Evolutionary conservation across 2,329 filamentous ascomycete species (phyloP), one percentile per base, ranked within the genome.

Genomic region (Corynespora cassiicola): DNA sequence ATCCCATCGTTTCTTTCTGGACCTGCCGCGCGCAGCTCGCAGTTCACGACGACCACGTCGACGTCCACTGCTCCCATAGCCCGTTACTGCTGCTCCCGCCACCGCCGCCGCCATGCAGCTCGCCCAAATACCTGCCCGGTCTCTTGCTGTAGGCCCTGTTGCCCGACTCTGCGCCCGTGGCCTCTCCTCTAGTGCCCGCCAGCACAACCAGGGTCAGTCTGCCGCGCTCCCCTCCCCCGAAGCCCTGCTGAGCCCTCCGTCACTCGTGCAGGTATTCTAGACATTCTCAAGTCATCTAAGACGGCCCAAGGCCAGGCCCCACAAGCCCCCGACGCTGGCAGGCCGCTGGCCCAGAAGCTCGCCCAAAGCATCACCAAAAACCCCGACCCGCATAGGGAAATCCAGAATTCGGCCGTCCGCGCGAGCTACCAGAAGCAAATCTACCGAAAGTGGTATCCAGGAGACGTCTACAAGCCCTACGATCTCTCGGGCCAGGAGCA

Each of bases 381-480:
- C 9, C 31, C 31, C 12, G 15, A 17, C 6, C 11, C 19, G 3
- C 33, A 12, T 18, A 10, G 10, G 9, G 53, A 63, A 24, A 41
- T 65, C 20, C 18, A 60, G 27, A 57, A 66, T 32, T 55, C 51
- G 29, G 64, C 55, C 46, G 50, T 54, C 21, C 53, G 63, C 11
- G 36, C 47, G 16, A 80, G 82, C 47, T 82, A 82, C 65, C 70
- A 82, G 55, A 75, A 71, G 47, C 84, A 88, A 68, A 78, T 85
- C 69, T 78, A 81, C 22, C 84, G 91, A 31, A 77, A 79, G 25
- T 97, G 87, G 86, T 76, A 77, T 56, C 58, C 74, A 1, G 94
- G 94, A 54, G 91, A 97, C 64, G 79, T 96, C 35, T 97, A 97
- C 72, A 81, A 90, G 43, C 94, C 94, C 21, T 88, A 91, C 64